Conservation (phyloP, 73 alveolate genomes). For the Paramecium primaurelia region DNA sequence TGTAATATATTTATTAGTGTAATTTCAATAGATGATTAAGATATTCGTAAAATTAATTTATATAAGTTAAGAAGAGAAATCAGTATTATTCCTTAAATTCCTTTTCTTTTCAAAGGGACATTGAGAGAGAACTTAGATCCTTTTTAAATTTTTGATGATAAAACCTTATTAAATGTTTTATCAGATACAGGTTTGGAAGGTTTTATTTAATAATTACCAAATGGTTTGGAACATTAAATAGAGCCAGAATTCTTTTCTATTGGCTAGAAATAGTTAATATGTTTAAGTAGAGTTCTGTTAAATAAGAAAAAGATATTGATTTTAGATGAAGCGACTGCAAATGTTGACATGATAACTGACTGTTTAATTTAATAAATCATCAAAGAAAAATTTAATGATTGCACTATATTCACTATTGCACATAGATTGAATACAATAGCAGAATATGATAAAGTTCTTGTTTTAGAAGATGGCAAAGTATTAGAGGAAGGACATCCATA, state of each 20-base stretch:
- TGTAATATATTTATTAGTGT: background rate
- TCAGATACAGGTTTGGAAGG: conserved; percentile 77
- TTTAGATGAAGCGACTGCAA: conserved; percentile 83
- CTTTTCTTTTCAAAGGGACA: conserved; percentile 58
- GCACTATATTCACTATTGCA: conserved; percentile 76
- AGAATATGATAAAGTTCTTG: conserved; percentile 75
- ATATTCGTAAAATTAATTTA: conserved; percentile 71
- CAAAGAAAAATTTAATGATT: conserved; percentile 65
- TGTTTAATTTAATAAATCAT: conserved; percentile 63
- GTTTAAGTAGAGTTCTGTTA: conserved; percentile 75
- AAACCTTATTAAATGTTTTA: conserved; percentile 62
- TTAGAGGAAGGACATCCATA: conserved; percentile 73
- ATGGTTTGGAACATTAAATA: conserved; percentile 72
- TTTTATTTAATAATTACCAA: conserved; percentile 63
- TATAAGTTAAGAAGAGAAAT: conserved; percentile 73
- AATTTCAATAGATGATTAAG: conserved; percentile 82
- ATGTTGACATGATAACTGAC: conserved; percentile 77
- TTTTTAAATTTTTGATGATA: conserved; percentile 39
- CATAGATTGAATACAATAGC: conserved; percentile 76
- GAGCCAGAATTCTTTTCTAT: conserved; percentile 68
- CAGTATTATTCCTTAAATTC: conserved; percentile 59
- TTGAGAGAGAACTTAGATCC: conserved; percentile 69
- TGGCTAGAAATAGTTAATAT: conserved; percentile 76
- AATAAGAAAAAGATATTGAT: conserved; percentile 72
- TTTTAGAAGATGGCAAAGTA: conserved; percentile 69